Base-by-base conservation (phyloP, 371 early-diverging fungal genomes). In the Zychaea mexicana region DNA sequence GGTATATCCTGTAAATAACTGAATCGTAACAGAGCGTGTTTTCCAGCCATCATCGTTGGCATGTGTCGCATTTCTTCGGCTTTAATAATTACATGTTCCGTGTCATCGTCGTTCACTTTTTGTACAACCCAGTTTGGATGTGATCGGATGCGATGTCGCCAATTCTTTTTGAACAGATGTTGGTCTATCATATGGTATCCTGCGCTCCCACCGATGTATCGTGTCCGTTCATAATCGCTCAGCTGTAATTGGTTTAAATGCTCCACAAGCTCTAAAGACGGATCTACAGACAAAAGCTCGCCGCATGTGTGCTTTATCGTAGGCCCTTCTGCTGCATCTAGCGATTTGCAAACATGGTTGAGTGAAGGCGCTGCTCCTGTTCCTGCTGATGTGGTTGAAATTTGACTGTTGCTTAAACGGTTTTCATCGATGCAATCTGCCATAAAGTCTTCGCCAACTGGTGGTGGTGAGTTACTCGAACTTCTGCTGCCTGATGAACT, bases 51-150 rank as follows among this genome's bases (percentile, higher is more conserved):
- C 21, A 46, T 10, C 36, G 22, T 26, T 57, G 47, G 12, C 30
- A 1, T 64, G n/a, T 45, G 28, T 4, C 3, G 71, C 62, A 12
- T 19, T 49, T 68, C 67, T 57, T 73, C 65, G 3, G 71, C 55
- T 47, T 76, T 78, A 24, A 81, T 68, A 15, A 81, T 64, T 12
- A 81, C 66, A 60, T 76, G 77, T 27, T 78, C 78, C 0, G 74
- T 75, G 19, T 67, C 64, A 9, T 78, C 77, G 4, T 70, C 62
- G 19, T 81, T 78, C 0, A 81, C 27, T 31, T 78, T 78, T 60
- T 81, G 75, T 0, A 77, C 54, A 9, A 49, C 49, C 49, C 49
- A 65, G 71, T 66, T 69, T 69, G 22, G 33, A 36, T 33, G 21
- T 17, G 32, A 22, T 32, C 33, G 36, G 21, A 38, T 56, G 13